These are phyloP conservation scores for Ustilago sp. DNA, from an alignment of 1,284 basidiomycete genomes.

Conservation along the genomic window DNA sequence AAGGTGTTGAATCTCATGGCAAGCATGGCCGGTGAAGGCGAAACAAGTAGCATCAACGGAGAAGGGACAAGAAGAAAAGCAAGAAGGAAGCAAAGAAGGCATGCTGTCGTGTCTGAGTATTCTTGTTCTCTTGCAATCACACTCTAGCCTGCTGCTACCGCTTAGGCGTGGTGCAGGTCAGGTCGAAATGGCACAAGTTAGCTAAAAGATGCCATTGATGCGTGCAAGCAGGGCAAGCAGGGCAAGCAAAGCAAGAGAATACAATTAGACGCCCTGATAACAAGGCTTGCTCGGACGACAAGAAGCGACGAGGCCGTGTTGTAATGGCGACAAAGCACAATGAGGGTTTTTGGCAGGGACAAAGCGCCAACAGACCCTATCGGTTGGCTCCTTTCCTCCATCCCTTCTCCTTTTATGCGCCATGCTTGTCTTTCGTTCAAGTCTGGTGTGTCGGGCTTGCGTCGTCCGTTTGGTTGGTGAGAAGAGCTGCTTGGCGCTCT, in stretches of 20 bases:
- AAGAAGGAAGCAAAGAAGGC: slow-evolving; percentile 2
- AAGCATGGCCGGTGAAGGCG: neutral
- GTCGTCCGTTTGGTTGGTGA: slow-evolving; percentile 4
- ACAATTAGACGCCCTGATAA: neutral
- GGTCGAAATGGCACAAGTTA: neutral
- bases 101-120: neutral
- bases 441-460: slow-evolving; percentile 3
- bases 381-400: neutral
- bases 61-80: neutral
- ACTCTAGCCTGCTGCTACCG: neutral
- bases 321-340: neutral
- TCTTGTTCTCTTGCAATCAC: neutral
- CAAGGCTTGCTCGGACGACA: neutral
- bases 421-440: neutral
- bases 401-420: neutral
- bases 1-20: neutral
- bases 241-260: neutral
- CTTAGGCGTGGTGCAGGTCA: neutral
- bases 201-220: neutral
- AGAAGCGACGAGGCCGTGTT: neutral
- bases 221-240: neutral
- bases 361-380: slow-evolving; percentile 2
- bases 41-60: neutral
- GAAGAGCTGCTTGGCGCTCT: neutral
- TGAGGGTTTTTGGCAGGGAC: neutral